Evolutionary conservation across 345 rosid genomes (phyloP).

Genomic region (Moricandia moricandioides): DNA sequence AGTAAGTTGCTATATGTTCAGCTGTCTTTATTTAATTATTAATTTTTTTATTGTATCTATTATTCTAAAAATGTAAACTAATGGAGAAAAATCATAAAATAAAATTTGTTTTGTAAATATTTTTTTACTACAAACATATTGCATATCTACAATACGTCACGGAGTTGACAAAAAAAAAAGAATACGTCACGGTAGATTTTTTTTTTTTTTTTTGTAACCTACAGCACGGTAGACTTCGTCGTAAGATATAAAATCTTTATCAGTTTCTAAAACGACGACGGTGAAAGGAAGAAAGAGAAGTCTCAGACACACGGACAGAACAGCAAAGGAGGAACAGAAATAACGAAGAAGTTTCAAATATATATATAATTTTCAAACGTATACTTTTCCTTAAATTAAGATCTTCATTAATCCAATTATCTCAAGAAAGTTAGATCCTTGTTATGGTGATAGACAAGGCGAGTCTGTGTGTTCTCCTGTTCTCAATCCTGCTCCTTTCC

Average conservation of each 20-base stretch:
- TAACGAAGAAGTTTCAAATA: slow-evolving; percentile 23
- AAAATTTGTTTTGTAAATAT: too few species aligned
- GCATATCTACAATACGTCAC: too few species aligned
- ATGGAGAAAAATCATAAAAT: too few species aligned
- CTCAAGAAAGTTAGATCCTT: slow-evolving; percentile 20
- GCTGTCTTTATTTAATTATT: too few species aligned
- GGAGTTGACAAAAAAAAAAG: too few species aligned
- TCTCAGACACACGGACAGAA: neutral
- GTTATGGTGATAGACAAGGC: slow-evolving; percentile 23
- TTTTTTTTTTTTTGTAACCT: too few species aligned
- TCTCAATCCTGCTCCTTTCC: slow-evolving; percentile 36
- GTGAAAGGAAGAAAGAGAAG: slow-evolving; percentile 5
- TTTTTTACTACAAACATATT: too few species aligned
- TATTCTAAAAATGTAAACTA: too few species aligned
- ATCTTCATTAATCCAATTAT: neutral
- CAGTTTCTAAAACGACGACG: slow-evolving; percentile 35
- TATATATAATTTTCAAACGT: slow-evolving; percentile 16
- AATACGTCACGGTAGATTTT: too few species aligned
- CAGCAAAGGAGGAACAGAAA: neutral
- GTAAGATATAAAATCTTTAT: neutral
- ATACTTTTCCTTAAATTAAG: slow-evolving; percentile 35
- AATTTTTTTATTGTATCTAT: too few species aligned
- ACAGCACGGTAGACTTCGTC: slow-evolving; percentile 15
- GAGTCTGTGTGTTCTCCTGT: slow-evolving; percentile 32
- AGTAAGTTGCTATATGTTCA: too few species aligned